phyloP scores from a whole-genome alignment of 1,139 yeast genomes.

The Taphrina populina region DNA sequence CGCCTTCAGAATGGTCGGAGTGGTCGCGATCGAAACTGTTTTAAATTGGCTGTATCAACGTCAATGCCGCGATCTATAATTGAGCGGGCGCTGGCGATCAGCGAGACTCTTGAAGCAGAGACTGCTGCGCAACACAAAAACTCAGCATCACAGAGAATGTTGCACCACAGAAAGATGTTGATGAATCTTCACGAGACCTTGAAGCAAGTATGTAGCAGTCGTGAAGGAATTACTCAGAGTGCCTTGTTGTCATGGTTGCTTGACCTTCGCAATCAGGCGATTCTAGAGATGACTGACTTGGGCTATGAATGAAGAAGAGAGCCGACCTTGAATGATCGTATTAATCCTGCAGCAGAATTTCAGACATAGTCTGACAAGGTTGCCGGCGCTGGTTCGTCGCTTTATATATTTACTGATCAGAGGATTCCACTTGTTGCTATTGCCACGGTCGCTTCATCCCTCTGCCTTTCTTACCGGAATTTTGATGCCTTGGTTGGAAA shows the following conservation, averaged over 20 bases:
- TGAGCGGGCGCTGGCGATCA: background rate
- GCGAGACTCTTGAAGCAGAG: background rate
- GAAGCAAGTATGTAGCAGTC: background rate
- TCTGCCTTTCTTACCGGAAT: constrained; percentile 47
- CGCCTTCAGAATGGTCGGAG: too few species aligned
- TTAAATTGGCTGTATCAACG: constrained; percentile 21
- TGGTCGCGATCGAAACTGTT: constrained; percentile 30
- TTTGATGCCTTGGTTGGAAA: constrained; percentile 51
- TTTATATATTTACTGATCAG: too few species aligned
- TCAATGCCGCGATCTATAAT: constrained; percentile 1
- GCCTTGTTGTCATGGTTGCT: background rate
- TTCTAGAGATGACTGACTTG: too few species aligned
- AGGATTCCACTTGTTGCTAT: too few species aligned
- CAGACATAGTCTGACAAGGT: too few species aligned
- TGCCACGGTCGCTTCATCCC: too few species aligned
- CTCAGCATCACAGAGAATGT: background rate
- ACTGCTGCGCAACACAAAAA: background rate
- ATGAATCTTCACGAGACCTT: constrained; percentile 2
- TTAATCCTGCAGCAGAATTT: too few species aligned
- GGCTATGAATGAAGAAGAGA: too few species aligned
- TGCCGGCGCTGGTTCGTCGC: too few species aligned
- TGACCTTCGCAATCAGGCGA: too few species aligned
- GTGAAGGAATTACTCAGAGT: background rate
- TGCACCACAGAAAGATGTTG: background rate
- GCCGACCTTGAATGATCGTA: too few species aligned